Conservation (phyloP, 805 yeast species). For the Yarrowia keelungensis region DNA sequence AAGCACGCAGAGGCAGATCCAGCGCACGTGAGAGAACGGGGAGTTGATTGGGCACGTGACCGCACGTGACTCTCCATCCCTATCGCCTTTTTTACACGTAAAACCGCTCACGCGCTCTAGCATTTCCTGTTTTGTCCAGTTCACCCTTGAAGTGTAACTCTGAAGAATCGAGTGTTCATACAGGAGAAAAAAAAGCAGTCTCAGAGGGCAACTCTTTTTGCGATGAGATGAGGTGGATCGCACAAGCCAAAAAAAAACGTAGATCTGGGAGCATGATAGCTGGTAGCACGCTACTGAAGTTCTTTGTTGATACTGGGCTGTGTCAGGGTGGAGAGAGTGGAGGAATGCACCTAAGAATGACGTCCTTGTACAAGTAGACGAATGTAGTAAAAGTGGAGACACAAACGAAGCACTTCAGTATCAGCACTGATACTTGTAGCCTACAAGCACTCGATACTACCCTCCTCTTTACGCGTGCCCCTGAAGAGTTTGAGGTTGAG, state of each 20-base stretch:
- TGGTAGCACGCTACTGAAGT: neutral
- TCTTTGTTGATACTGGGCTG: slow-evolving; percentile 6
- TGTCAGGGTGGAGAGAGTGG: neutral
- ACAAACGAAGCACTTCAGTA: too few relatives aligned
- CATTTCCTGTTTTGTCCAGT: neutral
- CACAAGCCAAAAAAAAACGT: neutral
- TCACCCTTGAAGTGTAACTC: slow-evolving; percentile 14
- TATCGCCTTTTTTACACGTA: too few relatives aligned
- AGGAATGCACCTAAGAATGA: too few relatives aligned
- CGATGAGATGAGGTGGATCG: slow-evolving; percentile 27
- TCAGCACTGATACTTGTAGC: too few relatives aligned
- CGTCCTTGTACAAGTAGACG: too few relatives aligned
- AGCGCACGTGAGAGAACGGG: too few relatives aligned
- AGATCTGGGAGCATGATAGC: neutral
- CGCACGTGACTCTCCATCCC: too few relatives aligned
- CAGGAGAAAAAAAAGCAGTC: neutral
- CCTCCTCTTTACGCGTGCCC: neutral
- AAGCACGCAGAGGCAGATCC: too few relatives aligned
- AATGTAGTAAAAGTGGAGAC: too few relatives aligned
- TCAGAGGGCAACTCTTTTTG: neutral
- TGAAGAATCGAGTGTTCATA: neutral
- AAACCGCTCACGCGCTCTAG: too few relatives aligned
- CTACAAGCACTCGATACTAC: too few relatives aligned
- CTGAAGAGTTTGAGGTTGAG: slow-evolving; percentile 30
- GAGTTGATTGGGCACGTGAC: too few relatives aligned